A percentile compares a stretch with the other conserved stretches of the same genome.
phyloP scores from a whole-genome alignment of 2,329 filamentous ascomycete species.

The Zelopaecilomyces penicillatus region DNA sequence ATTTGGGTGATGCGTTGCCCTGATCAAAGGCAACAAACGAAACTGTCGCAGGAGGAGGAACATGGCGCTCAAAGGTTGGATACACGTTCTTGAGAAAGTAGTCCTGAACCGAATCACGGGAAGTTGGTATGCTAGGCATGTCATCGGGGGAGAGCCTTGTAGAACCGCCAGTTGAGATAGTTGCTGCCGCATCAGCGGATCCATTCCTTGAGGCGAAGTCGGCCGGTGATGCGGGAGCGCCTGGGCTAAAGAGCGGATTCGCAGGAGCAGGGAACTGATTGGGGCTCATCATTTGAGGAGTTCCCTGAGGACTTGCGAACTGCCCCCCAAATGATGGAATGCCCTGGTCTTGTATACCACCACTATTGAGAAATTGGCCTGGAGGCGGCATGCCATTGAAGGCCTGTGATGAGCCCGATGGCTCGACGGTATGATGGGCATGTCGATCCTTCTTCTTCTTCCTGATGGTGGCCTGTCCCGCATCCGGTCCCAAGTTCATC shows the following conservation, averaged over 20 bases:
- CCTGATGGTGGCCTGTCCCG: slow-evolving; percentile 41
- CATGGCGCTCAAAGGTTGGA: slow-evolving; percentile 88
- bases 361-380: slow-evolving; percentile 34
- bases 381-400: slow-evolving; percentile 60
- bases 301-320: slow-evolving; percentile 36
- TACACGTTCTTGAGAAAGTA: slow-evolving; percentile 85
- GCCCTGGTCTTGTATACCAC: slow-evolving; percentile 13
- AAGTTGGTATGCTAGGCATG: slow-evolving; percentile 80
- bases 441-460: slow-evolving; percentile 93
- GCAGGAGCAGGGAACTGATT: slow-evolving; percentile 56
- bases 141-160: slow-evolving; percentile 77
- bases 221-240: slow-evolving; percentile 15
- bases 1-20: slow-evolving; percentile 93
- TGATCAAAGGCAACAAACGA: slow-evolving; percentile 94
- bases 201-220: slow-evolving; percentile 16
- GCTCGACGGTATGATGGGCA: slow-evolving; percentile 80
- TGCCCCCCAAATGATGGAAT: slow-evolving; percentile 31
- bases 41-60: slow-evolving; percentile 79
- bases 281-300: slow-evolving; percentile 28
- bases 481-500: slow-evolving; percentile 51
- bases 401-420: slow-evolving; percentile 56
- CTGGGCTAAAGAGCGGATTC: slow-evolving; percentile 32
- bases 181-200: slow-evolving; percentile 21
- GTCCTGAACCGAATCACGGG: slow-evolving; percentile 72
- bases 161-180: slow-evolving; percentile 24